These are phyloP conservation scores for Samsoniella hepiali DNA, from an alignment of 2,329 filamentous ascomycete genomes.

Conservation along the genomic window DNA sequence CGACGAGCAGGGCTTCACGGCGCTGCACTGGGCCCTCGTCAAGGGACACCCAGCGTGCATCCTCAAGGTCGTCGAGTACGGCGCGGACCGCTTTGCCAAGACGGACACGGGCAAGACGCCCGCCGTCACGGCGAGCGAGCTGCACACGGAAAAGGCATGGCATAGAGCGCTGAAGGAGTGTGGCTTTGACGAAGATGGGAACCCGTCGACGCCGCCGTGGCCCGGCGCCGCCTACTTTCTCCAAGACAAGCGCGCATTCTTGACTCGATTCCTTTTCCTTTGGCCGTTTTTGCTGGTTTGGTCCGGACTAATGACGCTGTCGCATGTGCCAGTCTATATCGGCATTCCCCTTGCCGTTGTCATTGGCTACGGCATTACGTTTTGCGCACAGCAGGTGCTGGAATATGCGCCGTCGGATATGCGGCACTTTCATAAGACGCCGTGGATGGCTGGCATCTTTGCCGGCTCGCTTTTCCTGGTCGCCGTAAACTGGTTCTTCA, in stretches of 20 bases:
- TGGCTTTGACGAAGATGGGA: slow-evolving; percentile 78
- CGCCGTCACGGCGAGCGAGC: slow-evolving; percentile 77
- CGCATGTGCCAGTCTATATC: slow-evolving; percentile 69
- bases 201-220: slow-evolving; percentile 65
- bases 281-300: slow-evolving; percentile 80
- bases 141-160: slow-evolving; percentile 83
- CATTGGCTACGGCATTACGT: slow-evolving; percentile 69
- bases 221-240: slow-evolving; percentile 69
- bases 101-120: slow-evolving; percentile 91
- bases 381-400: slow-evolving; percentile 71
- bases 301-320: slow-evolving; percentile 66
- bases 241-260: slow-evolving; percentile 73
- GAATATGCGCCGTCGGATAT: slow-evolving; percentile 84
- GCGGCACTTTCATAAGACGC: slow-evolving; percentile 86
- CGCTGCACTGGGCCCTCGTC: slow-evolving; percentile 93
- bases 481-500: slow-evolving; percentile 70
- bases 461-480: slow-evolving; percentile 80
- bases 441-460: slow-evolving; percentile 92
- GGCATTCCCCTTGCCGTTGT: slow-evolving; percentile 70
- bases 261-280: slow-evolving; percentile 83
- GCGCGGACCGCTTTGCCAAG: slow-evolving; percentile 86
- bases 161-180: slow-evolving; percentile 77
- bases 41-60: slow-evolving; percentile 88
- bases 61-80: slow-evolving; percentile 92
- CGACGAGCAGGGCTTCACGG: slow-evolving; percentile 91